Conservation (phyloP, 306 rosid species). For the Arachis stenosperma region DNA sequence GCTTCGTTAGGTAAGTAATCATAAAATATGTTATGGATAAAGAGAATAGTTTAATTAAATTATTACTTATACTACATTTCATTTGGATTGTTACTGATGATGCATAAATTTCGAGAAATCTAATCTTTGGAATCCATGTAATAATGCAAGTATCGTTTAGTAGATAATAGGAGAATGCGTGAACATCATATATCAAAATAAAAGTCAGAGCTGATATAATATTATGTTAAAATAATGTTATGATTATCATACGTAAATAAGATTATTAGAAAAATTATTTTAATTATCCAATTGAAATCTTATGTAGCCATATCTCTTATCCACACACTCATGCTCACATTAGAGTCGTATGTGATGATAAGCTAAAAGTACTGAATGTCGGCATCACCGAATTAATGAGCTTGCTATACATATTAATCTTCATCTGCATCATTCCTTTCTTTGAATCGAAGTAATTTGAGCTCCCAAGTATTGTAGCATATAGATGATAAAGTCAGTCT, state of each 20-base stretch:
- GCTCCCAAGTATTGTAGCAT: slow-evolving; percentile 19
- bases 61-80: too few relatives aligned
- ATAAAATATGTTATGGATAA: too few relatives aligned
- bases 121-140: too few relatives aligned
- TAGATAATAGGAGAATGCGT: not conserved
- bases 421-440: not conserved
- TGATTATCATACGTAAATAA: not conserved
- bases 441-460: not conserved
- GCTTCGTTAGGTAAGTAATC: too few relatives aligned
- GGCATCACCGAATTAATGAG: not conserved
- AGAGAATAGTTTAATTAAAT: too few relatives aligned
- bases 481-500: not conserved
- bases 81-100: too few relatives aligned
- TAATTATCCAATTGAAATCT: slow-evolving; percentile 9
- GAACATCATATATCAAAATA: too few relatives aligned
- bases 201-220: too few relatives aligned
- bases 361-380: not conserved
- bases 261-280: not conserved
- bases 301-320: slow-evolving; percentile 1
- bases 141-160: too few relatives aligned
- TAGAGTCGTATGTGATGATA: not conserved
- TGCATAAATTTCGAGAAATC: too few relatives aligned
- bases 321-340: not conserved
- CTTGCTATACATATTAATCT: too few relatives aligned
- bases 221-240: not conserved